Percentiles rank a stretch among this genome's conserved stretches.
Conservation (phyloP, 2,329 filamentous ascomycete species). For the Cercospora sojina region DNA sequence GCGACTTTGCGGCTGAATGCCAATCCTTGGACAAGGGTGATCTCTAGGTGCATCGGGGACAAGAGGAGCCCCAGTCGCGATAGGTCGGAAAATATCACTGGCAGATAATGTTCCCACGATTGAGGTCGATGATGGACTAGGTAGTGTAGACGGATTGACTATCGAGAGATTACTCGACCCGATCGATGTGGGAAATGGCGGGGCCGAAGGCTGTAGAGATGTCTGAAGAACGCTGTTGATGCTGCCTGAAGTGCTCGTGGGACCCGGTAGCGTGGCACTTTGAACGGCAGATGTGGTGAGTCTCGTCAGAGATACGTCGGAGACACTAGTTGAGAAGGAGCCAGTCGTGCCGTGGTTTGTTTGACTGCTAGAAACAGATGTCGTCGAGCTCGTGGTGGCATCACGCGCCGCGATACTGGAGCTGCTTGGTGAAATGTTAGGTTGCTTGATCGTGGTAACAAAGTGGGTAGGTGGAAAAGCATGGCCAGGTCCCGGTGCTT, state of each 20-base stretch:
- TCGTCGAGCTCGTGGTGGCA: constrained; percentile 5
- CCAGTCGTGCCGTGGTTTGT: not conserved
- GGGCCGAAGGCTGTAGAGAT: constrained; percentile 27
- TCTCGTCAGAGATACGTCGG: constrained; percentile 30
- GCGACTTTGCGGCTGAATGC: constrained; percentile 41
- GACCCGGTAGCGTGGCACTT: constrained; percentile 25
- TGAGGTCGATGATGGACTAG: constrained; percentile 30
- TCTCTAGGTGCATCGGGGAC: constrained; percentile 43
- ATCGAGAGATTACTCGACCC: constrained; percentile 34
- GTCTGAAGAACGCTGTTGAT: constrained; percentile 30
- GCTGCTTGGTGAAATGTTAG: constrained; percentile 10
- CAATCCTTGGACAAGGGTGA: constrained; percentile 44
- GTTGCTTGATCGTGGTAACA: not conserved
- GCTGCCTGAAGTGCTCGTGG: constrained; percentile 26
- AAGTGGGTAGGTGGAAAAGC: not conserved
- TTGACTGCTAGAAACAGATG: not conserved
- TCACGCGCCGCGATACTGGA: constrained; percentile 19
- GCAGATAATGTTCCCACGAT: constrained; percentile 29
- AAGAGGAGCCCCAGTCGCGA: constrained; percentile 43
- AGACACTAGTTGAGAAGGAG: constrained; percentile 27
- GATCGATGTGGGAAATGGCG: constrained; percentile 36
- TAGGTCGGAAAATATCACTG: constrained; percentile 43
- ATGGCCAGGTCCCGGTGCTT: constrained; percentile 12
- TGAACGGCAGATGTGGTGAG: constrained; percentile 36
- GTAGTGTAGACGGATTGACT: constrained; percentile 32